Base-by-base conservation (phyloP, 331 rosid genomes). In the Telfairia occidentalis region DNA sequence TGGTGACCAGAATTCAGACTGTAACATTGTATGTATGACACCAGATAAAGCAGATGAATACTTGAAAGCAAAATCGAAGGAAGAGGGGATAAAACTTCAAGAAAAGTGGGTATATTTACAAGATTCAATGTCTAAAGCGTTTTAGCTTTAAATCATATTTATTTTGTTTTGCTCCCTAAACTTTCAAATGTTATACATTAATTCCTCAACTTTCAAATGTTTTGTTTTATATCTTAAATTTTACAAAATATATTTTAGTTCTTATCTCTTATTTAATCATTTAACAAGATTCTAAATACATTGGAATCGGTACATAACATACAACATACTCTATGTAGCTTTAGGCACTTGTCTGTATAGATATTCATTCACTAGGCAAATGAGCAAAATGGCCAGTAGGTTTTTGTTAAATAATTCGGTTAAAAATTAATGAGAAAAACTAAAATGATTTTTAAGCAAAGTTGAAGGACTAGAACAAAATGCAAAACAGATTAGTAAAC, bases 1-100 rank as follows among this genome's bases (percentile, higher is more conserved):
- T 55, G 74, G 61, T 38, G 35, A 16, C 7, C 37, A 61, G 37
- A 40, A 28, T 79, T 38, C 34, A 61, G 83, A 35, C 6, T 34
- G 43, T 42, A 76, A 59, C 46, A 69, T 84, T 35, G 84, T 52
- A 9, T 86, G 87, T 63, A 87, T 80, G 75, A 91, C 95, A 10
- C 88, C 92, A 4, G 82, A 83, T 76, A 91, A 91, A 80, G 84
- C 72, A 2, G 61, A 49, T 35, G 88, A 83, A 24, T 78, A 79
- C 28, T 82, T 76, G 15, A 73, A 71, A 23, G 18, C 34, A 67
- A 84, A 80, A 38, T 32, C 55, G 34, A 81, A 67, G 23, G 83
- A 78, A 50, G 82, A 63, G 16, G 19, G 32, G 24, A 35, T 46
- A 57, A 73, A 78, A 49, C 77, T 87, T 78, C 92, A 87, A n/a